Percentiles rank a stretch among this genome's conserved stretches.
These are phyloP conservation scores for Ormosia semicastrata DNA, from an alignment of 306 rosid genomes.

Conservation along the genomic window DNA sequence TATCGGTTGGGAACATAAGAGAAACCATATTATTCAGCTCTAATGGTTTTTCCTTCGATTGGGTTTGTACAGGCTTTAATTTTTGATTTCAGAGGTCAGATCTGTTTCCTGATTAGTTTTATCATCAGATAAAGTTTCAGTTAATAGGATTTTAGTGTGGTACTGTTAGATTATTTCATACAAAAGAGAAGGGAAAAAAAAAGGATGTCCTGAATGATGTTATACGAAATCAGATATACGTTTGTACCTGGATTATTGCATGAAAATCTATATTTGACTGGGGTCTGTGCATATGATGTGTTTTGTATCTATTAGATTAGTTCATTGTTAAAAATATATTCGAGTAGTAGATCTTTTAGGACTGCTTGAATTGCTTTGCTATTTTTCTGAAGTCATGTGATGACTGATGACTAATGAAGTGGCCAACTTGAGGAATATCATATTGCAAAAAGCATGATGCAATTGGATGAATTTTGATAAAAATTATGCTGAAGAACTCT, in stretches of 20 bases:
- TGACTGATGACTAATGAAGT: not conserved
- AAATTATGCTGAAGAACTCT: not conserved
- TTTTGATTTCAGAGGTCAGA: not conserved
- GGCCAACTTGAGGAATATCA: not conserved
- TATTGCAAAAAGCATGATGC: not conserved
- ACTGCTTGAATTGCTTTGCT: not conserved
- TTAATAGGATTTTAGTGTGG: not conserved
- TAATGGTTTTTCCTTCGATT: constrained; percentile 15
- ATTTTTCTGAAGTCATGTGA: not conserved
- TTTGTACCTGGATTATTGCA: not conserved
- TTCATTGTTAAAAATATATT: not conserved
- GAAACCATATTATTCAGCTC: constrained; percentile 24
- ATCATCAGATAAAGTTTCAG: not conserved
- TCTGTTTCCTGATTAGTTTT: not conserved
- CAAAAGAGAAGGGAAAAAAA: not conserved
- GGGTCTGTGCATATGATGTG: not conserved
- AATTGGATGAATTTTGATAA: not conserved
- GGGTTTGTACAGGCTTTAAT: constrained; percentile 17
- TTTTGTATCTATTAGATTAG: not conserved
- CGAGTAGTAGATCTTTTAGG: not conserved
- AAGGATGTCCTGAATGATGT: not conserved
- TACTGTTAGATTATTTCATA: constrained; percentile 3
- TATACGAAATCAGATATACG: not conserved
- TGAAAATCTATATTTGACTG: not conserved
- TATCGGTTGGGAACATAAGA: not conserved